Percentiles rank a stretch among this genome's conserved stretches.
These are phyloP conservation scores for Penicillium cinerascens DNA, from an alignment of 495 filamentous ascomycete genomes.

Conservation along the genomic window DNA sequence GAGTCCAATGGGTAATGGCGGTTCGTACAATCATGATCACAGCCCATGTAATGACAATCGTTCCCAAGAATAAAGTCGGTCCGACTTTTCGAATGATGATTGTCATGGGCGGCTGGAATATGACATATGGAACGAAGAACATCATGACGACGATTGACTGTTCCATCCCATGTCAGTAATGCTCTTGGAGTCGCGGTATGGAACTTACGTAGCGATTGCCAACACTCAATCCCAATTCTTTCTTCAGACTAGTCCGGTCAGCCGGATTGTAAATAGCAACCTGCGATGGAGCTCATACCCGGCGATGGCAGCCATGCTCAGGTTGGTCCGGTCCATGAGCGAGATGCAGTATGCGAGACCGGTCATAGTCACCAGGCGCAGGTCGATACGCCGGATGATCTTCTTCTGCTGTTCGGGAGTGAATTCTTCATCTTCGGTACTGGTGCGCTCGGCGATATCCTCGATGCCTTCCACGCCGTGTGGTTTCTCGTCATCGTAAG, in stretches of 20 bases:
- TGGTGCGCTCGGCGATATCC: slow-evolving; percentile 20
- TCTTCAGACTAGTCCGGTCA: slow-evolving; percentile 37
- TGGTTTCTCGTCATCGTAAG: slow-evolving; percentile 22
- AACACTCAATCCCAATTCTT: slow-evolving; percentile 47
- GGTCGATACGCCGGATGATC: slow-evolving; percentile 60
- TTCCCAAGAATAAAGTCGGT: slow-evolving; percentile 51
- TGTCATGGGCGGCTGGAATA: slow-evolving; percentile 61
- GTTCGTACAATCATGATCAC: slow-evolving; percentile 38
- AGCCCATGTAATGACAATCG: slow-evolving; percentile 54
- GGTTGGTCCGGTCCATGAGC: slow-evolving; percentile 67
- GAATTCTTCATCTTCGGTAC: slow-evolving; percentile 34
- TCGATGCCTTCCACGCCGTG: slow-evolving; percentile 28
- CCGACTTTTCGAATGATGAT: slow-evolving; percentile 58
- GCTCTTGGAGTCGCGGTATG: background rate
- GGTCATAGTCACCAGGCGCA: slow-evolving; percentile 59
- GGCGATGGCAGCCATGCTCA: slow-evolving; percentile 60
- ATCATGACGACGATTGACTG: slow-evolving; percentile 57
- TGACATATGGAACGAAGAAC: slow-evolving; percentile 64
- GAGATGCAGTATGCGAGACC: slow-evolving; percentile 64
- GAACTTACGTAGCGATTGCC: slow-evolving; percentile 40
- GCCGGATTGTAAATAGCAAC: background rate
- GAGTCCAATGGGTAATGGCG: background rate
- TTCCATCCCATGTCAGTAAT: background rate
- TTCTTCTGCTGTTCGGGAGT: slow-evolving; percentile 32
- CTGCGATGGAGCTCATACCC: slow-evolving; percentile 32